Evolutionary conservation across 1,284 basidiomycete genomes (phyloP).

Genomic region (Wallemia ichthyophaga): DNA sequence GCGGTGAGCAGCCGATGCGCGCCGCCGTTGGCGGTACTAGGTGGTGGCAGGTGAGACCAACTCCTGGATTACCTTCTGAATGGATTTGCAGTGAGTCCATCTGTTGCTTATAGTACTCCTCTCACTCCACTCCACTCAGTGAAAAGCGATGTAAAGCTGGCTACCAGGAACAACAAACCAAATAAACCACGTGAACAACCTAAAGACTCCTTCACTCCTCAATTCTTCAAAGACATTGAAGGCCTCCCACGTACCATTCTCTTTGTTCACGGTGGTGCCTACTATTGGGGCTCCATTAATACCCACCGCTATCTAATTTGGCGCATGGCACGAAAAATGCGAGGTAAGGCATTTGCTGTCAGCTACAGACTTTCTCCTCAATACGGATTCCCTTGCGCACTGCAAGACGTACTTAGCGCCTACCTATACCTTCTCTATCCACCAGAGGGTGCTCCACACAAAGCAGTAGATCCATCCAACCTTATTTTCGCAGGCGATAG

Average conservation of each 20-base stretch:
- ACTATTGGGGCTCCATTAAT: conserved; percentile 23
- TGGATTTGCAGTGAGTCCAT: conserved; percentile 36
- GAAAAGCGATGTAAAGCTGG: conserved; percentile 18
- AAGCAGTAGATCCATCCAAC: conserved; percentile 45
- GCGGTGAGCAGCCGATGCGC: conserved; percentile 43
- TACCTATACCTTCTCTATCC: conserved; percentile 45
- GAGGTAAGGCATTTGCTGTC: conserved; percentile 41
- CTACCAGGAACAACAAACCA: conserved; percentile 5
- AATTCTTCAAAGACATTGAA: conserved; percentile 5
- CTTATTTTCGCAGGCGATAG: conserved; percentile 65
- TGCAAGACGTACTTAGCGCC: conserved; percentile 60
- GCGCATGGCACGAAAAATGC: conserved; percentile 62
- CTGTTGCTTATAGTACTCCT: background rate
- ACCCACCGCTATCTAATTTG: conserved; percentile 32
- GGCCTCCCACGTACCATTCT: conserved; percentile 2
- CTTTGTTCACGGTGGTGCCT: conserved; percentile 8
- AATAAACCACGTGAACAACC: background rate
- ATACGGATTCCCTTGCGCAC: conserved; percentile 82
- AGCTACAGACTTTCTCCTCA: conserved; percentile 76
- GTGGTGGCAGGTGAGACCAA: conserved; percentile 86
- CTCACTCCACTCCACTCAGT: conserved; percentile 4
- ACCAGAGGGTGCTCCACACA: conserved; percentile 36
- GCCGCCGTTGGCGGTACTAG: conserved; percentile 59
- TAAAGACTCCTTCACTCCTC: conserved; percentile 22
- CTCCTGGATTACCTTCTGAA: conserved; percentile 45